phyloP scores from a whole-genome alignment of 2,329 filamentous ascomycete species.

The Phialocephala subalpina region DNA sequence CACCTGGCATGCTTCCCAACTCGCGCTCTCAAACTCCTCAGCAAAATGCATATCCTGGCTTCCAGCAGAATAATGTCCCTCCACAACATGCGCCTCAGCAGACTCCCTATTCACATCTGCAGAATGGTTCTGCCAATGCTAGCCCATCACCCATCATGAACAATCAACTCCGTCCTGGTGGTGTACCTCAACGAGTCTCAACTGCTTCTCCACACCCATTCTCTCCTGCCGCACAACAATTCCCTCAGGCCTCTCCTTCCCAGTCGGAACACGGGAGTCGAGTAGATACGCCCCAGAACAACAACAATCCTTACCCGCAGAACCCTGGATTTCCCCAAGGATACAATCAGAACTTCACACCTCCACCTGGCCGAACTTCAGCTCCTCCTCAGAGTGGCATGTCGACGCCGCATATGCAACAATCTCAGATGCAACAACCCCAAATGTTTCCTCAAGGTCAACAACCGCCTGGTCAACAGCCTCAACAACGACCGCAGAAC shows the following conservation, averaged over 20 bases:
- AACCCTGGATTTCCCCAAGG: conserved; percentile 62
- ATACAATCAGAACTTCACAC: conserved; percentile 66
- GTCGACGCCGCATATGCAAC: conserved; percentile 53
- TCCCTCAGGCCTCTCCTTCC: conserved; percentile 78
- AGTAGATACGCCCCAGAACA: conserved; percentile 73
- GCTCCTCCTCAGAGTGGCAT: conserved; percentile 65
- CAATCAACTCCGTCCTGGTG: conserved; percentile 76
- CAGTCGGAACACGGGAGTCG: conserved; percentile 76
- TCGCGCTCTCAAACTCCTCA: conserved; percentile 94
- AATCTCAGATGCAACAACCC: conserved; percentile 48
- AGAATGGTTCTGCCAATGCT: conserved; percentile 81
- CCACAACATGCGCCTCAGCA: conserved; percentile 68
- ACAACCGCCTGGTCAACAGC: conserved; percentile 37
- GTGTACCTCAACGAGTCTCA: conserved; percentile 81
- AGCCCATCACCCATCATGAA: conserved; percentile 94
- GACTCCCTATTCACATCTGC: conserved; percentile 81
- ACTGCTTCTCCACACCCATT: conserved; percentile 94
- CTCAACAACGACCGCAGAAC: conserved; percentile 51
- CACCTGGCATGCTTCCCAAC: conserved; percentile 75
- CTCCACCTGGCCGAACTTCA: conserved; percentile 60
- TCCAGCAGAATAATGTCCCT: conserved; percentile 68
- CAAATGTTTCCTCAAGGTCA: conserved; percentile 35
- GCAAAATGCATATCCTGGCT: conserved; percentile 76
- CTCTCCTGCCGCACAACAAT: conserved; percentile 78
- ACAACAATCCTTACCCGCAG: conserved; percentile 69